Evolutionary conservation across 306 rosid species (phyloP).

Genomic region (Vigna unguiculata): DNA sequence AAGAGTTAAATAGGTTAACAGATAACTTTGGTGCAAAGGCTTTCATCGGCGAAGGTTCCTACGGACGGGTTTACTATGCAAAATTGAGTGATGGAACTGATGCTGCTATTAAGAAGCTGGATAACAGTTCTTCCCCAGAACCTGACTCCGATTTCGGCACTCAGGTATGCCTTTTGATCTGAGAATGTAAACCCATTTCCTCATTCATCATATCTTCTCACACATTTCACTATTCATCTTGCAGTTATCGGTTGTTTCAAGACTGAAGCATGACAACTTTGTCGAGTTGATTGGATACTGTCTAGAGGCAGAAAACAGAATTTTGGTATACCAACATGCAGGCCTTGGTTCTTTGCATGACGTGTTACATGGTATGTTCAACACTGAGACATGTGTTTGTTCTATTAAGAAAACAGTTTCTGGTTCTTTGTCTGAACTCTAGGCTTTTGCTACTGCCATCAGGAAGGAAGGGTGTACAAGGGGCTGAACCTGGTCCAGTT

Average conservation of each 20-base stretch:
- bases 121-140: conserved; percentile 73
- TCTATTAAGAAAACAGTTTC: neutral
- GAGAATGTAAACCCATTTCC: conserved; percentile 1
- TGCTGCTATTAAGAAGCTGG: conserved; percentile 92
- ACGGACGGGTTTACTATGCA: conserved; percentile 83
- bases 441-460: conserved; percentile 47
- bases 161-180: conserved; percentile 58
- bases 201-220: neutral
- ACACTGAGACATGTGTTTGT: neutral
- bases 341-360: conserved; percentile 93
- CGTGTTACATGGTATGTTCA: conserved; percentile 75
- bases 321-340: conserved; percentile 86
- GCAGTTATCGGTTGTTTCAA: conserved; percentile 91
- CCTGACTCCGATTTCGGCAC: conserved; percentile 74
- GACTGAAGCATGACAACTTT: conserved; percentile 82
- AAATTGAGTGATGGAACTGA: conserved; percentile 64
- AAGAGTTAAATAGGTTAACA: conserved; percentile 79
- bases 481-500: conserved; percentile 96
- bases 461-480: conserved; percentile 99
- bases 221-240: conserved; percentile 30
- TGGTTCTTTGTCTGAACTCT: conserved; percentile 25
- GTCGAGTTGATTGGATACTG: conserved; percentile 93
- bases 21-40: conserved; percentile 77
- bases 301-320: conserved; percentile 74
- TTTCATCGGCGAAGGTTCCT: conserved; percentile 97